Conservation (phyloP, 306 rosid species). For the Gleditsia sinensis region DNA sequence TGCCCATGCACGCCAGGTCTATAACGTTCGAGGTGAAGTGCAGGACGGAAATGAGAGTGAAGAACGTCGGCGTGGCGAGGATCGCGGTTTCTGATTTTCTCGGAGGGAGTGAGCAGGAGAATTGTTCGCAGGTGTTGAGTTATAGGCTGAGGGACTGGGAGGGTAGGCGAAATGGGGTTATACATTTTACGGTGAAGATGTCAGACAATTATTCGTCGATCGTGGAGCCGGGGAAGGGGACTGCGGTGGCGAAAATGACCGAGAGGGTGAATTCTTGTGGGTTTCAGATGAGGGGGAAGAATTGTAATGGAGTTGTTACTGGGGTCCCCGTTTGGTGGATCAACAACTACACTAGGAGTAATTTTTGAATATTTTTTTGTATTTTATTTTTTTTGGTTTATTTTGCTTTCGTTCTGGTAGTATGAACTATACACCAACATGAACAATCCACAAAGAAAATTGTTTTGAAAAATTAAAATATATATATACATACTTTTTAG, state of each 20-base stretch:
- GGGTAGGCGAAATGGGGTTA: slow-evolving; percentile 49
- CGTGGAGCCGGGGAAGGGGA: background rate
- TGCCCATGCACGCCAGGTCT: slow-evolving; percentile 34
- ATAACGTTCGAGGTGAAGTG: slow-evolving; percentile 50
- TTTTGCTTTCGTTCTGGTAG: no score
- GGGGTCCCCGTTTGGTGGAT: slow-evolving; percentile 37
- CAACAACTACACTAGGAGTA: background rate
- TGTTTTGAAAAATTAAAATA: no score
- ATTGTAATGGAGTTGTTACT: background rate
- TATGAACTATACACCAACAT: no score
- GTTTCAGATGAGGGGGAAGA: background rate
- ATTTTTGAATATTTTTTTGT: background rate
- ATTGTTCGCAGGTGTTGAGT: slow-evolving; percentile 48
- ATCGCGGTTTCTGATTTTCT: slow-evolving; percentile 52
- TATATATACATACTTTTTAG: no score
- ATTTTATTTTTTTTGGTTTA: no score
- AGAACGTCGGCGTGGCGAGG: slow-evolving; percentile 43
- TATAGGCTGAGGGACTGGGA: slow-evolving; percentile 53
- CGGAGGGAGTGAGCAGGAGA: slow-evolving; percentile 34
- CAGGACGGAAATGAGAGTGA: slow-evolving; percentile 31
- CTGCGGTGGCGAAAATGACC: background rate
- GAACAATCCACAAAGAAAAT: no score
- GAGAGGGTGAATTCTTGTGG: background rate
- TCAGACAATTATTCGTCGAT: background rate
- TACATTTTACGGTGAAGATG: slow-evolving; percentile 53